A percentile compares a stretch with the other conserved stretches of the same genome.
Conservation (phyloP, 2,329 filamentous ascomycete species). For the Colletotrichum sp. region DNA sequence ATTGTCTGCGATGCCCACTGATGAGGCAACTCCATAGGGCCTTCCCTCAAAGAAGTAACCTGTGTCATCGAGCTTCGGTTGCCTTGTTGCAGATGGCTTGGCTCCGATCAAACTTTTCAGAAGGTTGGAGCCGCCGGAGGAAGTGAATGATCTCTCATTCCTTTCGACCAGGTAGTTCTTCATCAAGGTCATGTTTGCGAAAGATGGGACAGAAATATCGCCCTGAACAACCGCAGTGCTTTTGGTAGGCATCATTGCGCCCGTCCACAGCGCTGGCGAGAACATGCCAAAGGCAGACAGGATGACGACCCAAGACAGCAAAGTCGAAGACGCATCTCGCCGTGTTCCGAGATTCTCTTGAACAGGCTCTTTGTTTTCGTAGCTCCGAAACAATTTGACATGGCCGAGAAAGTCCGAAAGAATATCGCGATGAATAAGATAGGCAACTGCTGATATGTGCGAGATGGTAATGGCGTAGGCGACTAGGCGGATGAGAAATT, state of each 20-base stretch:
- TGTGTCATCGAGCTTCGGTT: not conserved
- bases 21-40: not conserved
- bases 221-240: not conserved
- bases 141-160: not conserved
- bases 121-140: not conserved
- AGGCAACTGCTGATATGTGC: no score
- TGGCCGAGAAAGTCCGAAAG: no score
- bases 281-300: no score
- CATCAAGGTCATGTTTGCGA: not conserved
- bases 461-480: no score
- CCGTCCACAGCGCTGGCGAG: not conserved
- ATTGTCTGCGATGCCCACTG: not conserved
- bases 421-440: no score
- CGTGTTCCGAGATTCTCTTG: no score
- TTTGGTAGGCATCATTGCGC: not conserved
- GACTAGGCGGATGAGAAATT: no score
- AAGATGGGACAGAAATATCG: fast-evolving
- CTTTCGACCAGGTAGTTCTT: not conserved
- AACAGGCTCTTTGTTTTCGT: no score
- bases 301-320: no score
- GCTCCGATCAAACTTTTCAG: not conserved
- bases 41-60: not conserved
- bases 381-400: no score
- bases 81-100: not conserved
- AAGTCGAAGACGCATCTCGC: no score